Base-by-base conservation (phyloP, 208 protist species). In the Leishmania tropica region DNA sequence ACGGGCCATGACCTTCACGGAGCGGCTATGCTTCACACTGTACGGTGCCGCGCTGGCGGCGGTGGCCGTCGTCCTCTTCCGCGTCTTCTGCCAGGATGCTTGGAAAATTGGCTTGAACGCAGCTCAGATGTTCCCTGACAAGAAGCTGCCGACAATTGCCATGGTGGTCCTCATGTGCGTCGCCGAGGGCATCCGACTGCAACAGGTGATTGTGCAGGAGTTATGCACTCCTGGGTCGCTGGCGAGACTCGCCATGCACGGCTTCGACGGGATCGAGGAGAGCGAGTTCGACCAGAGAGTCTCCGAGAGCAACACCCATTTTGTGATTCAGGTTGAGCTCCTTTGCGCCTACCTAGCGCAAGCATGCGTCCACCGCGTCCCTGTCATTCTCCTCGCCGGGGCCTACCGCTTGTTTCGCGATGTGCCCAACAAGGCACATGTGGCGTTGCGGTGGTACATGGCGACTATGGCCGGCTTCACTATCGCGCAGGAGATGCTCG, bases 391-490 rank as follows among this genome's bases (percentile, higher is more conserved):
- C 37, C 51, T 95, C 11, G 87, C 85, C 60, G 88, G 56, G 35
- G 76, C 54, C 28, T 97, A 92, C 56, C 92, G 93, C 56, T 62
- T 95, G 31, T 54, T 86, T 17, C 84, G 92, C 54, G 95, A 98
- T 80, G 89, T 90, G 8, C 89, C 87, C 13, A 85, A 89, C 35
- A 88, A 85, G 35, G 85, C 85, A 40, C 88, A 96, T 83, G 90
- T 90, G 45, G 87, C 87, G 13, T 81, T 97, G 58, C 93, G 95
- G 15, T 98, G 95, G 94, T 95, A 98, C 84, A 87, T 95, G 85
- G 88, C 90, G 37, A 97, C 95, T 35, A 51, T 90, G 6, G 85
- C 88, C 64, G 35, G 81, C 51, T 85, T 86, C 60, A 84, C 85
- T 4, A 71, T 86, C 13, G 35, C 91, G 56, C 78, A 88, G 45